Evolutionary conservation across 306 rosid species (phyloP).

Genomic region (Inga leiocalycina): DNA sequence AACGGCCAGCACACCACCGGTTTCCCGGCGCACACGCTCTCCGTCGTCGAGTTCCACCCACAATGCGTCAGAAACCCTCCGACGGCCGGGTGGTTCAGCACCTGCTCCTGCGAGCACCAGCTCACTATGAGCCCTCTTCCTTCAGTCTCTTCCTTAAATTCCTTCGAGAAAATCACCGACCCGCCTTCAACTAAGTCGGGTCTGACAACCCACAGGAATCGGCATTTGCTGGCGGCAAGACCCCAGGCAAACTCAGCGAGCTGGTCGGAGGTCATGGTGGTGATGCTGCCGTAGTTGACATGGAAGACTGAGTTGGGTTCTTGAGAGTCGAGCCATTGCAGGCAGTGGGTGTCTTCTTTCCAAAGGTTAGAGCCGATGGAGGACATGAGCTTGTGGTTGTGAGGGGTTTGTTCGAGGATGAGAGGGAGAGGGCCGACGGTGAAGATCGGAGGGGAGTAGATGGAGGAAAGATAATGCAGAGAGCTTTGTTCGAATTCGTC

Average conservation of each 20-base stretch:
- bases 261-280: slow-evolving; percentile 19
- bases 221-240: slow-evolving; percentile 15
- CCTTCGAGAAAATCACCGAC: slow-evolving; percentile 1
- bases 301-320: slow-evolving; percentile 9
- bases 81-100: background rate
- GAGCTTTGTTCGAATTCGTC: slow-evolving; percentile 23
- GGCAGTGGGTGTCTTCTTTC: slow-evolving; percentile 20
- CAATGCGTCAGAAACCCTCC: slow-evolving; percentile 25
- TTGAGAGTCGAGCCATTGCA: slow-evolving; percentile 32
- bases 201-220: slow-evolving; percentile 39
- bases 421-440: background rate
- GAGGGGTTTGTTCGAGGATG: background rate
- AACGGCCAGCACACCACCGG: slow-evolving; percentile 35
- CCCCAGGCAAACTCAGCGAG: slow-evolving; percentile 42
- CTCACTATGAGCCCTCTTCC: slow-evolving; percentile 22
- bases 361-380: slow-evolving; percentile 29
- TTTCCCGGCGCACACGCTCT: slow-evolving; percentile 22
- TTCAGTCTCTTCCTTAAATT: slow-evolving; percentile 1
- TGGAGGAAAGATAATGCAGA: background rate
- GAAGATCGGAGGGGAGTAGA: background rate
- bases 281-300: slow-evolving; percentile 32
- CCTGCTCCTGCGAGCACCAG: slow-evolving; percentile 36
- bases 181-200: slow-evolving; percentile 27
- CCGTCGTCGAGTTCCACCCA: slow-evolving; percentile 26
- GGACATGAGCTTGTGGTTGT: background rate